Evolutionary conservation across 176 grass and related monocot genomes (phyloP).

Genomic region (Triticum turgidum): DNA sequence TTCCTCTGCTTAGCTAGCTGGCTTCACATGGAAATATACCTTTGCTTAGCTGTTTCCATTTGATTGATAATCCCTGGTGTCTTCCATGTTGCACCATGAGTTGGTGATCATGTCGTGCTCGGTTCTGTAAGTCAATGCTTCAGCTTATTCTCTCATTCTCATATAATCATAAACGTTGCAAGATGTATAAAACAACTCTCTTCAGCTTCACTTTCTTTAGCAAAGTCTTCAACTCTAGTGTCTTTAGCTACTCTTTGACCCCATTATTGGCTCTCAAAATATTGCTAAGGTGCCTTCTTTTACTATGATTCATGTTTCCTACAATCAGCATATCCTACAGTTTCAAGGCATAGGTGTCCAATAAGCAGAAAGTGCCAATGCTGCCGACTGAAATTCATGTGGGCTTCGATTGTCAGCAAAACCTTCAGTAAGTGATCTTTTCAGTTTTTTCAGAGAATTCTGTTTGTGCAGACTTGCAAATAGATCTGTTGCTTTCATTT

Average conservation of each 20-base stretch:
- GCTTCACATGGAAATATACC: background rate
- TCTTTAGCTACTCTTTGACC: no score
- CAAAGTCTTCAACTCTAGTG: no score
- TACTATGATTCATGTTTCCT: background rate
- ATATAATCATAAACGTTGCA: background rate
- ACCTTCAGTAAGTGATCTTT: no score
- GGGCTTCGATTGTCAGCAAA: background rate
- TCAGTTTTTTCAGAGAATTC: background rate
- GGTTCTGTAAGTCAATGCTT: constrained; percentile 1
- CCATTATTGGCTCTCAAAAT: background rate
- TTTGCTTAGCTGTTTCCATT: background rate
- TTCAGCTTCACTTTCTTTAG: no score
- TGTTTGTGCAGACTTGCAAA: constrained; percentile 10
- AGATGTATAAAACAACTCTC: no score
- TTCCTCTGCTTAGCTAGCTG: background rate
- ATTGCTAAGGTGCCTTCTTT: background rate
- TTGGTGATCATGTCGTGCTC: background rate
- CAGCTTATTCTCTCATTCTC: background rate
- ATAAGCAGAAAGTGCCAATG: background rate
- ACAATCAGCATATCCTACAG: background rate
- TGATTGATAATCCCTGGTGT: background rate
- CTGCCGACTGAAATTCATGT: background rate
- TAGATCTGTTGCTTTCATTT: constrained; percentile 11
- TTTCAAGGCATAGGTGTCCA: background rate
- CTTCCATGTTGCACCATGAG: constrained; percentile 3